These are phyloP conservation scores for Russula dissimulans DNA, from an alignment of 768 basidiomycete genomes.

Conservation along the genomic window DNA sequence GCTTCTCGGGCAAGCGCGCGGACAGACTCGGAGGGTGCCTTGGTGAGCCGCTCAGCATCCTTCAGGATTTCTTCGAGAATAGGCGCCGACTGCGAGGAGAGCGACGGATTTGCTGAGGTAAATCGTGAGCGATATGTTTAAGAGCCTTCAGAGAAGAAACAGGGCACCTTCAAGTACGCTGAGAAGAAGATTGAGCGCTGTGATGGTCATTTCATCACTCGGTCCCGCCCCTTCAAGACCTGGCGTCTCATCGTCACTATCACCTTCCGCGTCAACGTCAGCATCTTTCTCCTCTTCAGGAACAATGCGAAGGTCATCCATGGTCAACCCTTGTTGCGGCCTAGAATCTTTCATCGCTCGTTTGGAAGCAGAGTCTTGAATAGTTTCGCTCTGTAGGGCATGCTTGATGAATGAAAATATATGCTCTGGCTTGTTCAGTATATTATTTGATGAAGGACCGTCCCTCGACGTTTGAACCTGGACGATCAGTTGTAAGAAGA, in stretches of 20 bases:
- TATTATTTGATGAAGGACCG: slow-evolving; percentile 39
- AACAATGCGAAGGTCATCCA: slow-evolving; percentile 33
- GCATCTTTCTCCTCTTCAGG: slow-evolving; percentile 27
- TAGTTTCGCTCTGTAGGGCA: slow-evolving; percentile 40
- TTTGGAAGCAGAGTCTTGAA: slow-evolving; percentile 10
- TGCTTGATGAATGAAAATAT: slow-evolving; percentile 78
- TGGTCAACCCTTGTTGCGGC: slow-evolving; percentile 22
- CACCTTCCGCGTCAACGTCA: slow-evolving; percentile 26
- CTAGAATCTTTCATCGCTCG: not conserved
- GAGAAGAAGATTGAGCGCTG: slow-evolving; percentile 71
- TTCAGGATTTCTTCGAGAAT: slow-evolving; percentile 63
- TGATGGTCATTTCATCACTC: slow-evolving; percentile 62
- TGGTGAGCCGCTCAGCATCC: slow-evolving; percentile 49
- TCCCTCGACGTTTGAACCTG: slow-evolving; percentile 65
- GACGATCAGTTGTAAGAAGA: slow-evolving; percentile 72
- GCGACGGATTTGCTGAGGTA: slow-evolving; percentile 39
- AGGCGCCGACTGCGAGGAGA: slow-evolving; percentile 52
- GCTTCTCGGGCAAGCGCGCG: slow-evolving; percentile 67
- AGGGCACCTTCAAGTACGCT: slow-evolving; percentile 74
- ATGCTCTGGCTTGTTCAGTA: slow-evolving; percentile 58
- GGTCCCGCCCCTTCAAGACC: slow-evolving; percentile 30
- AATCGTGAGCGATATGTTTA: not conserved
- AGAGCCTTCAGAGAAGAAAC: not conserved
- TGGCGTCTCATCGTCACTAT: slow-evolving; percentile 45
- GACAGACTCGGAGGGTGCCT: slow-evolving; percentile 38